Evolutionary conservation across 164 flowering plant genomes (phyloP), one percentile per base, ranked within the genome.

Genomic region (Stephania japonica): DNA sequence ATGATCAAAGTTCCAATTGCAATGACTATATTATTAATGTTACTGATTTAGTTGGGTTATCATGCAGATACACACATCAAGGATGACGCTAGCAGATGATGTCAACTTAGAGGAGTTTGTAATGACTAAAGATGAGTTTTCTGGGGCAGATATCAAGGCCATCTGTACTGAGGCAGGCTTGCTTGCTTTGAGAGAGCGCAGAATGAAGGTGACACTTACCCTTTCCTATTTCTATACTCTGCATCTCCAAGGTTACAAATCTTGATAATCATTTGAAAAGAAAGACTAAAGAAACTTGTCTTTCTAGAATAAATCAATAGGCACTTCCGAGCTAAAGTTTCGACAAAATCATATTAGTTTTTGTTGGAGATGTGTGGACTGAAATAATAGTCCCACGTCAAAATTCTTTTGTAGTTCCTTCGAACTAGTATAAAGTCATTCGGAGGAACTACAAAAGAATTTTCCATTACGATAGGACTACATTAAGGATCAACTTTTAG

Each of bases 111-210:
- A 94, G 86, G 98, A 94, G 72, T 91, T 91, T 84, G 96, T 91
- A 7, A 88, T 89, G 96, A 89, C 97, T 0, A 91, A 89, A 75
- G 98, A 91, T 79, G 94, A 91, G 82, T 91, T 94, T 73, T 90
- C 97, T 68, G 96, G 97, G 61, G 98, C 98, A 76, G 97, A 94
- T 77, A 90, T 94, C 61, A 91, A 91, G 78, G 98, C 98, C 42
- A 91, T 91, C 41, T 94, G 97, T 67, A 89, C 96, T n/a, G 98
- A 94, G 77, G 96, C 97, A 79, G 98, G 98, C 7, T 84, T 94
- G 83, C 94, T 89, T 78, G 98, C 98, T 70, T 72, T 94, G 43
- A 86, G 98, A 77, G 97, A 93, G 81, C 94, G 97, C 1, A 88
- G 97, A 1, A 91, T 91, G 98, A 93, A 93, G 96, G 98, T 93